A percentile compares a stretch with the other conserved stretches of the same genome.
Conservation (phyloP, 768 basidiomycete genomes). For the Kondoa malvinella region DNA sequence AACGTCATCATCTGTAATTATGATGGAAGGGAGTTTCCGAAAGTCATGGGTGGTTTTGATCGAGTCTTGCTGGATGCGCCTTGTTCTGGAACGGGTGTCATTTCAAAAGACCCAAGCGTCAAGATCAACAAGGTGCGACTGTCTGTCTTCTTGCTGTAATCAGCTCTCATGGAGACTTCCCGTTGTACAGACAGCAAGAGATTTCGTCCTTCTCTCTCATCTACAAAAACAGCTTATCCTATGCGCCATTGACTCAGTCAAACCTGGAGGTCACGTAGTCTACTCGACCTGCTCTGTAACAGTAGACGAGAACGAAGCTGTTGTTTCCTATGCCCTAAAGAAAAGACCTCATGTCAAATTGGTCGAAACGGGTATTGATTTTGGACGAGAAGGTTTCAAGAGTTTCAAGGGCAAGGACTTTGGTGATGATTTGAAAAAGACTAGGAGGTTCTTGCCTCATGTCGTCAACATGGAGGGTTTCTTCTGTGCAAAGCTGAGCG, state of each 20-base stretch:
- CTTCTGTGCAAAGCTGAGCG: constrained; percentile 94
- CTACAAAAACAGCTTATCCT: constrained; percentile 95
- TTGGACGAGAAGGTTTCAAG: constrained; percentile 81
- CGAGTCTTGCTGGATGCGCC: constrained; percentile 93
- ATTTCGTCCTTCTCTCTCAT: constrained; percentile 89
- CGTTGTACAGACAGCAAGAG: constrained; percentile 58
- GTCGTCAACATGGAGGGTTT: constrained; percentile 99
- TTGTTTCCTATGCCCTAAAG: constrained; percentile 88
- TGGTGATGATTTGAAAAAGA: constrained; percentile 56
- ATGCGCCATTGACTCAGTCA: constrained; percentile 91
- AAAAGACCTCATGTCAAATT: constrained; percentile 85
- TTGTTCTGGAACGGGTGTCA: constrained; percentile 94
- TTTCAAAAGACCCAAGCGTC: constrained; percentile 90
- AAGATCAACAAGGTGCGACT: constrained; percentile 83
- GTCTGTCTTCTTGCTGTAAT: constrained; percentile 4
- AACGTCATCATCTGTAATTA: constrained; percentile 95
- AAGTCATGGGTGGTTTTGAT: constrained; percentile 97
- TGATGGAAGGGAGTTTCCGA: constrained; percentile 93
- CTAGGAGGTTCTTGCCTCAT: constrained; percentile 58
- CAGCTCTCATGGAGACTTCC: neutral
- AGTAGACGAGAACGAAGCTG: constrained; percentile 94
- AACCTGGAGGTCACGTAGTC: constrained; percentile 79
- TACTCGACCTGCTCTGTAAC: constrained; percentile 98
- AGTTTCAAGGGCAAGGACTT: constrained; percentile 82
- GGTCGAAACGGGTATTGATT: constrained; percentile 79